Evolutionary conservation across 768 basidiomycete species (phyloP).

Genomic region (Ramaria sp.): DNA sequence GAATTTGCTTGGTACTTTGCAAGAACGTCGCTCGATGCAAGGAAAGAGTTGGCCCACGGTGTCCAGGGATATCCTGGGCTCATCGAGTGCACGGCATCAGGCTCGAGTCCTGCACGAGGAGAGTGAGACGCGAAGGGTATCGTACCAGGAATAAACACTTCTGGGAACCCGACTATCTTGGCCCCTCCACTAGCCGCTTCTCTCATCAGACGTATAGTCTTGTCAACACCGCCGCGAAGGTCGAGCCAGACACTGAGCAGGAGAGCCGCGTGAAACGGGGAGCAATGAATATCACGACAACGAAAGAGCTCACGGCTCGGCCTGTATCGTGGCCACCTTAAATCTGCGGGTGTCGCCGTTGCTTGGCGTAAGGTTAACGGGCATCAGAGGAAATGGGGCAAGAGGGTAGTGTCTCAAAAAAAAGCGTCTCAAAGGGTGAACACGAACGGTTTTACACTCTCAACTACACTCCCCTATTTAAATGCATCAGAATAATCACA

Average conservation of each 20-base stretch:
- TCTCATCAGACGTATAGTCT: slow-evolving; percentile 1
- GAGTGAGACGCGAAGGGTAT: neutral
- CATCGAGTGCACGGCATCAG: neutral
- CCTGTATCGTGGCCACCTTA: neutral
- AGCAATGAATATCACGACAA: neutral
- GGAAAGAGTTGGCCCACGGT: slow-evolving; percentile 5
- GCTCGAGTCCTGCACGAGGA: neutral
- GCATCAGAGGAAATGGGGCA: neutral
- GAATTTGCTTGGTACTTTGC: slow-evolving; percentile 6
- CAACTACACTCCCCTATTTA: no score
- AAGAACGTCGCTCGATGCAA: slow-evolving; percentile 2
- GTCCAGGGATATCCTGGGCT: neutral
- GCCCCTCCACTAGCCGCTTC: slow-evolving; percentile 3
- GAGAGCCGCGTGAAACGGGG: neutral
- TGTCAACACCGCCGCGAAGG: slow-evolving; percentile 2
- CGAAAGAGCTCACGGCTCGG: neutral
- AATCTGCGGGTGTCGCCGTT: neutral
- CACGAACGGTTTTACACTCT: no score
- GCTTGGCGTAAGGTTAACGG: neutral
- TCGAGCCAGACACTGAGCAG: slow-evolving; percentile 3
- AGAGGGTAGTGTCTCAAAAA: neutral
- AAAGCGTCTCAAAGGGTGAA: no score
- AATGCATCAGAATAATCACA: no score
- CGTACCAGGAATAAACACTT: slow-evolving; percentile 6
- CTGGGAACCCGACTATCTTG: slow-evolving; percentile 3